These are phyloP conservation scores for Phytophthora chlamydospora DNA, from an alignment of 352 stramenopile species.

Conservation along the genomic window DNA sequence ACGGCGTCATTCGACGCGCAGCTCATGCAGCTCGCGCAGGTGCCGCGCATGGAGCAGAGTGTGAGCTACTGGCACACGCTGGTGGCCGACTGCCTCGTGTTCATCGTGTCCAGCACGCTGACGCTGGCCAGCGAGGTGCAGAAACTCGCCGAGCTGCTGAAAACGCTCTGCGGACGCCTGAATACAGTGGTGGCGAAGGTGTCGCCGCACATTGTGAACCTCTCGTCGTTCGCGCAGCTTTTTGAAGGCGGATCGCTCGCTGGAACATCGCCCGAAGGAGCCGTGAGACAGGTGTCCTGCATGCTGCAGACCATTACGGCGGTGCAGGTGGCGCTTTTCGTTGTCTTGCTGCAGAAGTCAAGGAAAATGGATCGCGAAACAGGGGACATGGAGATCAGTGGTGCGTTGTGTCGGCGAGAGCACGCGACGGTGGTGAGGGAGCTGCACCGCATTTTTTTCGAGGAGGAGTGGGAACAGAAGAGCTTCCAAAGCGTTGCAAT, in stretches of 20 bases:
- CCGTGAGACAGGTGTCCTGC: constrained; percentile 77
- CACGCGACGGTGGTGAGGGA: constrained; percentile 59
- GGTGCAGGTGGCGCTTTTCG: constrained; percentile 69
- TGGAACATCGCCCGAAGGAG: constrained; percentile 64
- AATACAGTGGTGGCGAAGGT: constrained; percentile 71
- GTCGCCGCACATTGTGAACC: constrained; percentile 83
- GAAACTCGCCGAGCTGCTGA: constrained; percentile 54
- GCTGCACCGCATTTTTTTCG: constrained; percentile 68
- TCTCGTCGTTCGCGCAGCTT: constrained; percentile 75
- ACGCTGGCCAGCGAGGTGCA: constrained; percentile 61
- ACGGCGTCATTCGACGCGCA: constrained; percentile 50
- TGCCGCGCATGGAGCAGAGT: constrained; percentile 63
- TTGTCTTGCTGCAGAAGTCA: constrained; percentile 65
- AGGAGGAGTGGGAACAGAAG: constrained; percentile 72
- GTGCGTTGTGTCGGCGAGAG: constrained; percentile 48
- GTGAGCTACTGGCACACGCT: constrained; percentile 83
- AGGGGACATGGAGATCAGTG: constrained; percentile 48
- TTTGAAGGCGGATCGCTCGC: constrained; percentile 72
- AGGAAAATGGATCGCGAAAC: constrained; percentile 73
- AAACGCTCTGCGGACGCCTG: constrained; percentile 62
- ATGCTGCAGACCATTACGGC: constrained; percentile 80
- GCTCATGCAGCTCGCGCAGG: constrained; percentile 59
- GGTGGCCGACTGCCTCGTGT: constrained; percentile 70
- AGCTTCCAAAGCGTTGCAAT: constrained; percentile 77
- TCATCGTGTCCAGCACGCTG: constrained; percentile 62